Evolutionary conservation across 192 early-diverging fungal genomes (phyloP), one percentile per base, ranked within the genome.

Genomic region (Ambispora gerdemannii): DNA sequence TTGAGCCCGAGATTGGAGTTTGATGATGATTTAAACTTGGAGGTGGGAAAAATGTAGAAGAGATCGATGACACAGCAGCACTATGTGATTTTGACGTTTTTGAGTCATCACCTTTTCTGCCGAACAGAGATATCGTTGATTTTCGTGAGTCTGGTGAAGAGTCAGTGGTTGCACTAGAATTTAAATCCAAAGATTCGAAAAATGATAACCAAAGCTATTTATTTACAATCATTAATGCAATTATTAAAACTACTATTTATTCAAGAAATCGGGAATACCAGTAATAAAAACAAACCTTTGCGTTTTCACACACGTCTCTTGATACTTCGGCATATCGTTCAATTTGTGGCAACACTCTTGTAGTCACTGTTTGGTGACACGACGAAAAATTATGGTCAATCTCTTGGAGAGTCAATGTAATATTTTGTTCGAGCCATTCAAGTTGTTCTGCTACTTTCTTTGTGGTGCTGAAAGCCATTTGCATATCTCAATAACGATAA

Each of bases 331-430:
- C 75, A 55, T 74, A 83, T 22, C 74, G 72, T 49, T 82, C 80
- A 22, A 86, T 74, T 53, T 79, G 78, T 3, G 84, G 82, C 20
- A 83, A 73, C 20, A 86, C 74, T 55, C 73, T 78, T n/a, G 77
- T 72, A 19, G 82, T 74, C 13, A 81, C 78, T 65, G 74, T 82
- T 30, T 77, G 80, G 47, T 86, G 81, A 38, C 84, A 81, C n/a
- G 74, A 56, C 0, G 82, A 77, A 63, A 86, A 86, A 64, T 81
- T 83, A 25, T 86, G 73, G 73, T 86, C 84, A 70, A 83, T 81
- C 10, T 76, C 76, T 71, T 83, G 84, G 10, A 86, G 67, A 8
- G 82, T 81, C 31, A 81, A 75, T 11, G 84, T 86, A 38, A 86
- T 83, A 50, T 77, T 75, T 55, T 86, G 84, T 27, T 86, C 77